Conservation (phyloP, 2,329 filamentous ascomycete genomes). For the Verticillium klebahnii region DNA sequence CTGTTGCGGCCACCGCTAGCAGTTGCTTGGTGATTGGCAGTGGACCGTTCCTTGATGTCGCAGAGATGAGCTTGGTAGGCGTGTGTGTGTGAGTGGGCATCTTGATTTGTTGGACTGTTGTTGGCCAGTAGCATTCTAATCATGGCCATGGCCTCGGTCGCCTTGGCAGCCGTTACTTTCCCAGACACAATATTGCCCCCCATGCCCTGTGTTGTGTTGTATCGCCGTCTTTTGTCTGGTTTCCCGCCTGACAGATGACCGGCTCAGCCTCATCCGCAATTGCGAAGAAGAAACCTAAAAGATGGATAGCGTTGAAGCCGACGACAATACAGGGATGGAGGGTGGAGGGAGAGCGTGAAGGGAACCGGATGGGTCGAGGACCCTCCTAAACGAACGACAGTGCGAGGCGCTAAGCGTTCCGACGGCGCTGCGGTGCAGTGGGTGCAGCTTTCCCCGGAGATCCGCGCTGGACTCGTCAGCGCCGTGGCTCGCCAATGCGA, state of each 20-base stretch:
- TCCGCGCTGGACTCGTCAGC: slow-evolving; percentile 4
- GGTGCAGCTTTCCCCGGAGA: slow-evolving; percentile 3
- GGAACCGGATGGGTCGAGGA: not conserved
- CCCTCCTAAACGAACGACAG: not conserved
- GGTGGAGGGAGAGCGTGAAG: not conserved
- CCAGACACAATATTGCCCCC: not conserved
- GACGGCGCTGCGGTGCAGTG: not conserved
- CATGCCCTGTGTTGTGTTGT: not conserved
- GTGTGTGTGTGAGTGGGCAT: too few relatives aligned
- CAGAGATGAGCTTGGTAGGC: not conserved
- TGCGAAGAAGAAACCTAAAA: not conserved
- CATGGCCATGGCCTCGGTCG: not conserved
- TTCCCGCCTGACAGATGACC: not conserved
- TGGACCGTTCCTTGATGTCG: not conserved
- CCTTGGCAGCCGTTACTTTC: not conserved
- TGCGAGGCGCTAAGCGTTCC: not conserved
- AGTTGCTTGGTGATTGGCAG: not conserved
- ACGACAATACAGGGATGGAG: not conserved
- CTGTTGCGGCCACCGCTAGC: not conserved
- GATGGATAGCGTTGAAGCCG: not conserved
- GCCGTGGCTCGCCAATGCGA: slow-evolving; percentile 1
- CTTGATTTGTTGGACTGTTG: not conserved
- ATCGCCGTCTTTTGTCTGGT: not conserved
- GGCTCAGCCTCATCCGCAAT: not conserved
- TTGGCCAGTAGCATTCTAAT: not conserved